A percentile compares a stretch with the other conserved stretches of the same genome.
Evolutionary conservation across 1,284 basidiomycete species (phyloP).

Genomic region (Ganoderma leucocontextum): DNA sequence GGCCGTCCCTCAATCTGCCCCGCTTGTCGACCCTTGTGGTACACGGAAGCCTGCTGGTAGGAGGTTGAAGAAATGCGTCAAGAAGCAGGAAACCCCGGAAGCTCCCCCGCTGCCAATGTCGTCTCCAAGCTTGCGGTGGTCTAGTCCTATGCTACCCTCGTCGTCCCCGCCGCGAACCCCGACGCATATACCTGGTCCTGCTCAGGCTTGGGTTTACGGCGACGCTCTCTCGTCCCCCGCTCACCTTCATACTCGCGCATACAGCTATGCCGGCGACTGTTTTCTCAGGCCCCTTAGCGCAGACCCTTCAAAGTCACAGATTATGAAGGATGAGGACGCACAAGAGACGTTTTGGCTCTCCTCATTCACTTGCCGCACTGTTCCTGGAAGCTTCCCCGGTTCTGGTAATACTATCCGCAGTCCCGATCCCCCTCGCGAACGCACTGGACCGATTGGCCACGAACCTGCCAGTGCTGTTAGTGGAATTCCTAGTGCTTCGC

Average conservation of each 20-base stretch:
- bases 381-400: neutral
- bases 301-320: neutral
- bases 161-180: conserved; percentile 11
- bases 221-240: neutral
- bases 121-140: conserved; percentile 7
- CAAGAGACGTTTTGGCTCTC: neutral
- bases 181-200: conserved; percentile 8
- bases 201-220: neutral
- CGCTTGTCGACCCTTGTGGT: neutral
- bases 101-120: neutral
- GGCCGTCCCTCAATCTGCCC: neutral
- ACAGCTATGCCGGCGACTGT: neutral
- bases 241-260: neutral
- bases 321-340: neutral
- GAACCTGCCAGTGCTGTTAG: neutral
- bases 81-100: neutral
- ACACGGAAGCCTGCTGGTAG: neutral
- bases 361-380: neutral
- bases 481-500: neutral
- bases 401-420: neutral
- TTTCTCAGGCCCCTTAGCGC: neutral
- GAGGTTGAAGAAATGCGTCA: neutral
- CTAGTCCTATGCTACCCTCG: conserved; percentile 13
- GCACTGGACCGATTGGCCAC: neutral
- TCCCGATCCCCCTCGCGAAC: neutral